These are phyloP conservation scores for Talaromyces atroroseus DNA, from an alignment of 2,329 filamentous ascomycete species.

Conservation along the genomic window DNA sequence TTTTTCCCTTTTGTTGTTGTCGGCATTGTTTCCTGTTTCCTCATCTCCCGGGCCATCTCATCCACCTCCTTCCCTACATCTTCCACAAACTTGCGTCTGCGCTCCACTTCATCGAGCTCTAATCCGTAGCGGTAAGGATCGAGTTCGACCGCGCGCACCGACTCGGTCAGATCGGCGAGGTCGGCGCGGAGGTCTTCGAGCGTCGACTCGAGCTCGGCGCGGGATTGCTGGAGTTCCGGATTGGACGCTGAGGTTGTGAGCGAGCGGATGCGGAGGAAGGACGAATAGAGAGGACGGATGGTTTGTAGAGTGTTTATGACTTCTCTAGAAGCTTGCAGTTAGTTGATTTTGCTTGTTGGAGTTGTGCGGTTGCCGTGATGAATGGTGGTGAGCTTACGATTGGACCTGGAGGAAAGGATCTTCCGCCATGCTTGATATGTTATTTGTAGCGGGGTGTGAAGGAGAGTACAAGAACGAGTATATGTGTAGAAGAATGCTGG, in stretches of 20 bases:
- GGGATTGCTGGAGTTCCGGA: slow-evolving; percentile 62
- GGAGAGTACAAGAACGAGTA: no score
- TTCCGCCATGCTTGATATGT: slow-evolving; percentile 17
- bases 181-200: slow-evolving; percentile 73
- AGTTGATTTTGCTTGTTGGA: background rate
- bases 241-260: slow-evolving; percentile 66
- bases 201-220: slow-evolving; percentile 72
- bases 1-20: slow-evolving; percentile 14
- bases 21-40: slow-evolving; percentile 38
- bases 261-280: slow-evolving; percentile 91
- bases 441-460: background rate
- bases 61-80: slow-evolving; percentile 87
- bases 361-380: slow-evolving; percentile 1
- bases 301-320: slow-evolving; percentile 76
- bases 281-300: slow-evolving; percentile 82
- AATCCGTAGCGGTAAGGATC: slow-evolving; percentile 85
- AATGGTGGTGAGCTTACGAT: slow-evolving; percentile 28
- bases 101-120: slow-evolving; percentile 71
- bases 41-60: slow-evolving; percentile 79
- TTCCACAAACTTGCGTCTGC: slow-evolving; percentile 74
- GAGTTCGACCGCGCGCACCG: slow-evolving; percentile 79
- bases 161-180: slow-evolving; percentile 79
- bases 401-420: slow-evolving; percentile 48
- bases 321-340: slow-evolving; percentile 55
- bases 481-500: no score